These are phyloP conservation scores for Debaryomycetaceae sp. DNA, from an alignment of 1,139 yeast species.

Conservation along the genomic window DNA sequence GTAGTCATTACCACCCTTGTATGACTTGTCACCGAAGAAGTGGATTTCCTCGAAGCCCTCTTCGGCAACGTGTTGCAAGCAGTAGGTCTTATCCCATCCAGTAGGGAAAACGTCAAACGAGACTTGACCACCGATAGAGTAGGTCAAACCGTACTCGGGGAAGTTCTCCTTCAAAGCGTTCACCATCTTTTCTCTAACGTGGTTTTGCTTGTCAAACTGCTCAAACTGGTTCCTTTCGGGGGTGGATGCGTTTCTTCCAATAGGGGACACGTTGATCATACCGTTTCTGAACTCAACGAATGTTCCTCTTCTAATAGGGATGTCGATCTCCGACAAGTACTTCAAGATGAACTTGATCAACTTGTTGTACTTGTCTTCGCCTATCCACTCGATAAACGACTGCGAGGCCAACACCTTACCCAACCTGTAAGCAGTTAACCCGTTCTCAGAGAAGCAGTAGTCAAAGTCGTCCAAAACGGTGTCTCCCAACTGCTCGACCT, in stretches of 20 bases:
- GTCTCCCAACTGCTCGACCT: slow-evolving; percentile 90
- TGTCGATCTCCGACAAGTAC: slow-evolving; percentile 79
- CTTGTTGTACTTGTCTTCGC: slow-evolving; percentile 90
- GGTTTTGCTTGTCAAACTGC: slow-evolving; percentile 71
- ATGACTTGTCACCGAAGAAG: slow-evolving; percentile 98
- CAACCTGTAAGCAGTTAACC: slow-evolving; percentile 91
- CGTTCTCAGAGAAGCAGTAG: slow-evolving; percentile 96
- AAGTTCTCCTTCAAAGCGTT: slow-evolving; percentile 78
- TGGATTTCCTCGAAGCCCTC: slow-evolving; percentile 87
- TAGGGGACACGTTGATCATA: slow-evolving; percentile 96
- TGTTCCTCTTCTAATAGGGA: slow-evolving; percentile 96
- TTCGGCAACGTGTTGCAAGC: slow-evolving; percentile 83
- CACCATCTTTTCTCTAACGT: slow-evolving; percentile 80
- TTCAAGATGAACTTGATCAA: slow-evolving; percentile 79
- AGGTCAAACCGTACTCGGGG: slow-evolving; percentile 81
- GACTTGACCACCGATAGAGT: slow-evolving; percentile 98
- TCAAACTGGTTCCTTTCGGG: slow-evolving; percentile 92
- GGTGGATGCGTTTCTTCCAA: slow-evolving; percentile 96
- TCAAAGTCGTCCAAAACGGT: slow-evolving; percentile 78
- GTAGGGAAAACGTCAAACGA: slow-evolving; percentile 99
- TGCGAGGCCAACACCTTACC: slow-evolving; percentile 88
- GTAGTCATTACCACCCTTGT: slow-evolving; percentile 97
- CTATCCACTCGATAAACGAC: slow-evolving; percentile 92
- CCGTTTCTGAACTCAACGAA: slow-evolving; percentile 98
- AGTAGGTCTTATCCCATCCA: slow-evolving; percentile 99